Conservation (phyloP, 2,329 filamentous ascomycete species). For the Neodidymelliopsis sp. region DNA sequence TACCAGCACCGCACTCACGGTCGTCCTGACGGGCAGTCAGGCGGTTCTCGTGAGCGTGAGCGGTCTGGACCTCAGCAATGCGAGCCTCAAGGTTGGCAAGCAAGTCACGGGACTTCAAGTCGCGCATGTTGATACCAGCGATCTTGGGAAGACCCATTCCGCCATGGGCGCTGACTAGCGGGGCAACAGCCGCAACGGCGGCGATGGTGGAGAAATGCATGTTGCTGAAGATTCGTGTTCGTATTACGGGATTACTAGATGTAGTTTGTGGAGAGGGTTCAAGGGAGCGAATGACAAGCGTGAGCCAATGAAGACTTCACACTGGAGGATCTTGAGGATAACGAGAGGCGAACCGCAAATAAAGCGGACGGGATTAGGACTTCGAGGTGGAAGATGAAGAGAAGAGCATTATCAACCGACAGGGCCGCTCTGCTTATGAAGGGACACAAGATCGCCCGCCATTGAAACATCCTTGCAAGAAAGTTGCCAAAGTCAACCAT, state of each 20-base stretch:
- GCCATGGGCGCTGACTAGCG: constrained; percentile 43
- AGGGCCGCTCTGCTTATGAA: constrained; percentile 29
- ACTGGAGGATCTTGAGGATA: constrained; percentile 34
- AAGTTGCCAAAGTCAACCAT: constrained; percentile 34
- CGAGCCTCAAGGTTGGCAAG: constrained; percentile 39
- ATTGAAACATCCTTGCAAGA: constrained; percentile 22
- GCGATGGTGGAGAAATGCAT: constrained; percentile 48
- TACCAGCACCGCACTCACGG: constrained; percentile 42
- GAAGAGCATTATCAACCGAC: constrained; percentile 12
- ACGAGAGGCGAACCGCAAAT: constrained; percentile 25
- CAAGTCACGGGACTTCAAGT: constrained; percentile 45
- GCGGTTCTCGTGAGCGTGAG: constrained; percentile 26
- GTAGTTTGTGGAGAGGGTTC: constrained; percentile 17
- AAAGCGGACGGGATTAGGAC: constrained; percentile 25
- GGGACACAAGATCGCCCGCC: constrained; percentile 25
- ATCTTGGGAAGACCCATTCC: constrained; percentile 41
- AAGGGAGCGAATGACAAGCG: constrained; percentile 45
- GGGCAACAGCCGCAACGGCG: constrained; percentile 37
- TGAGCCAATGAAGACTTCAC: constrained; percentile 33
- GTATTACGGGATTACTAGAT: constrained; percentile 36
- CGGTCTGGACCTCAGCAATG: constrained; percentile 32
- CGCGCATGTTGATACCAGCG: constrained; percentile 43
- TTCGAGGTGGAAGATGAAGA: constrained; percentile 27
- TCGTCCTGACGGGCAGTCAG: constrained; percentile 40
- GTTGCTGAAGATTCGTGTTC: constrained; percentile 21